Conservation (phyloP, 1,284 basidiomycete genomes). For the Coniferiporia weirii region DNA sequence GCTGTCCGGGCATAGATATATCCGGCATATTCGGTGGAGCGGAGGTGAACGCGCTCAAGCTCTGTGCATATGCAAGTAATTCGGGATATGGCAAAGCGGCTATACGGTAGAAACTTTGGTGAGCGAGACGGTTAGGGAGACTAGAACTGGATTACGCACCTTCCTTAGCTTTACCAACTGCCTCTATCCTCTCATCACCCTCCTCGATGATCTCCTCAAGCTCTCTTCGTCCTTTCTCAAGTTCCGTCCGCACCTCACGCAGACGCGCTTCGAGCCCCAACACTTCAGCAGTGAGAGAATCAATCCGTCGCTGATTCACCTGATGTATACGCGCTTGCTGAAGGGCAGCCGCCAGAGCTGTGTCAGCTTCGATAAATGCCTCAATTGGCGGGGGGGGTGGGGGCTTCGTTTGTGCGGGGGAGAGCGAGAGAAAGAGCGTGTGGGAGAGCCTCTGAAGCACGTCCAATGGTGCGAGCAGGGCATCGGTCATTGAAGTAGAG, state of each 20-base stretch:
- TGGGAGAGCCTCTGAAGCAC: slow-evolving; percentile 61
- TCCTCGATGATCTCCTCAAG: slow-evolving; percentile 64
- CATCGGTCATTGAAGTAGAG: slow-evolving; percentile 35
- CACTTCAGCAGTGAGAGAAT: slow-evolving; percentile 62
- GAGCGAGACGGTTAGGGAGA: neutral
- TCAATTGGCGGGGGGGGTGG: slow-evolving; percentile 56
- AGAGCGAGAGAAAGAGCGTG: slow-evolving; percentile 65
- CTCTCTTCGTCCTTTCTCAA: slow-evolving; percentile 60
- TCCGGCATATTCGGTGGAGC: slow-evolving; percentile 82
- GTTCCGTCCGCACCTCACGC: slow-evolving; percentile 55
- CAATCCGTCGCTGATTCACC: slow-evolving; percentile 66
- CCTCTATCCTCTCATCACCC: slow-evolving; percentile 62
- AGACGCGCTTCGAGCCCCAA: slow-evolving; percentile 59
- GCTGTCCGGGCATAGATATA: slow-evolving; percentile 56
- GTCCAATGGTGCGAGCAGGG: slow-evolving; percentile 59
- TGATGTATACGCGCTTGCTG: slow-evolving; percentile 67
- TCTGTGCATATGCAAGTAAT: slow-evolving; percentile 74
- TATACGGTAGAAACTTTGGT: slow-evolving; percentile 26
- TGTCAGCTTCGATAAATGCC: slow-evolving; percentile 57
- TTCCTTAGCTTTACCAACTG: slow-evolving; percentile 64
- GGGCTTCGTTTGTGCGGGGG: slow-evolving; percentile 55
- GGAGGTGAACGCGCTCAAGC: slow-evolving; percentile 74
- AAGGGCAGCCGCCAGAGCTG: slow-evolving; percentile 54
- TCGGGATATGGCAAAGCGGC: slow-evolving; percentile 76
- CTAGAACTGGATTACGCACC: slow-evolving; percentile 37